These are phyloP conservation scores for Tetrapyrgos nigripes DNA, from an alignment of 1,284 basidiomycete genomes.

Conservation along the genomic window DNA sequence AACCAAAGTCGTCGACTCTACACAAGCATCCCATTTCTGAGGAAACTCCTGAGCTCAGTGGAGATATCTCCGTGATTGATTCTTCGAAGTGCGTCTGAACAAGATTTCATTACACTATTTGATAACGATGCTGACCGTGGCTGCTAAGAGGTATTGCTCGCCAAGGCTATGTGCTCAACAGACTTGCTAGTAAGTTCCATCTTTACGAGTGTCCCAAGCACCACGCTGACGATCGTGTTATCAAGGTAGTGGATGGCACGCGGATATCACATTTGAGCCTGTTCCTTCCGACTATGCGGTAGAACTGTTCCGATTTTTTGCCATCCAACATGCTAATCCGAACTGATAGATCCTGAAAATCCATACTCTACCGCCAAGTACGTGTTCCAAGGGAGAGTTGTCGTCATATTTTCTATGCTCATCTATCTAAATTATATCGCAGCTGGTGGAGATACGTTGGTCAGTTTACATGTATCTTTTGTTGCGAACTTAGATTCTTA, in stretches of 20 bases:
- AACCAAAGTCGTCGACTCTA: constrained; percentile 57
- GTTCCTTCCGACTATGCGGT: constrained; percentile 71
- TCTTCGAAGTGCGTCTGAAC: constrained; percentile 40
- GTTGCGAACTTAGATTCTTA: constrained; percentile 17
- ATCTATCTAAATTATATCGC: not conserved
- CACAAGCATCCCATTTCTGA: constrained; percentile 74
- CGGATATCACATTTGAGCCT: constrained; percentile 76
- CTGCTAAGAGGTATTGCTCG: constrained; percentile 45
- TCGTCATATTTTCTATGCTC: constrained; percentile 22
- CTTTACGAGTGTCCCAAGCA: not conserved
- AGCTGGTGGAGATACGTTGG: constrained; percentile 59
- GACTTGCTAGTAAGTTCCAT: constrained; percentile 36
- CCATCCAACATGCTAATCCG: not conserved
- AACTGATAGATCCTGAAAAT: constrained; percentile 55
- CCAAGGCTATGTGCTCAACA: constrained; percentile 34
- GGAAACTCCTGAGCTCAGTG: constrained; percentile 52
- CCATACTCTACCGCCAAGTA: constrained; percentile 58
- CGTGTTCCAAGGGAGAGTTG: constrained; percentile 10
- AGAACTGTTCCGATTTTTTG: not conserved
- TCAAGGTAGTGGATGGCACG: constrained; percentile 50
- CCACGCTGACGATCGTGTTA: not conserved
- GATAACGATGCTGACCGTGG: not conserved
- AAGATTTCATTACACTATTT: constrained; percentile 1
- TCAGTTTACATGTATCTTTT: constrained; percentile 26
- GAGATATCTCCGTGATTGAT: constrained; percentile 55